Percentiles rank a stretch among this genome's conserved stretches.
These are phyloP conservation scores for Yamadazyma buinensis DNA, from an alignment of 1,139 yeast species.

Conservation along the genomic window DNA sequence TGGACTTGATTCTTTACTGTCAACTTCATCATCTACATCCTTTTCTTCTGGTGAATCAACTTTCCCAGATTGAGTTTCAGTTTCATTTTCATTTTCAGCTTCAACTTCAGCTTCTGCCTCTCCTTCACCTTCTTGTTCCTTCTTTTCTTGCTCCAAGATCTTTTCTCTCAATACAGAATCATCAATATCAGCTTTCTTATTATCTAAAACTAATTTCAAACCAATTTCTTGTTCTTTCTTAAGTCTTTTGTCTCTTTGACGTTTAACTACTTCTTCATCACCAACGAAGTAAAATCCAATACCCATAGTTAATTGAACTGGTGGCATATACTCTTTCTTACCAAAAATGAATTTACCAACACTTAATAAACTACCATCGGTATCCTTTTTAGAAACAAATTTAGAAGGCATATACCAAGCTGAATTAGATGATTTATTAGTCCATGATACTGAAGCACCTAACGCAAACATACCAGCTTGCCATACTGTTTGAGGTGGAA, in stretches of 20 bases:
- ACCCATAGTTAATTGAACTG: conserved; percentile 86
- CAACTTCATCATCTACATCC: too few species aligned
- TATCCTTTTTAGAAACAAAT: conserved; percentile 65
- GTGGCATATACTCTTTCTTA: conserved; percentile 66
- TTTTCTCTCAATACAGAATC: conserved; percentile 13
- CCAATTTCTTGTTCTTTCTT: conserved; percentile 46
- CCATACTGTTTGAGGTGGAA: conserved; percentile 81
- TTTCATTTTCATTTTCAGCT: conserved; percentile 10
- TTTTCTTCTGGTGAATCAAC: conserved; percentile 7
- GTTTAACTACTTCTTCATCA: conserved; percentile 48
- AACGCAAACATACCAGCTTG: conserved; percentile 89
- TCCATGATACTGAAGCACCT: conserved; percentile 90
- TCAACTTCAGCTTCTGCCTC: conserved; percentile 11
- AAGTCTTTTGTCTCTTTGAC: conserved; percentile 34
- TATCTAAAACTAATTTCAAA: conserved; percentile 35
- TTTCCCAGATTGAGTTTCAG: conserved; percentile 4
- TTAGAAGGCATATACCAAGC: conserved; percentile 78
- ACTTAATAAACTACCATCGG: conserved; percentile 59
- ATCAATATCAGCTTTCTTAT: conserved; percentile 32
- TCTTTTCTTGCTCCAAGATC: conserved; percentile 12
- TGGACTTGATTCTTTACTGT: background rate
- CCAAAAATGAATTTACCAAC: conserved; percentile 62
- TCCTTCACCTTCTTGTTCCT: conserved; percentile 9
- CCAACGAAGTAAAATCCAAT: conserved; percentile 76
- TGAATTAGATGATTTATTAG: conserved; percentile 69